Base-by-base conservation (phyloP, 768 basidiomycete genomes). In the Suillus occidentalis region DNA sequence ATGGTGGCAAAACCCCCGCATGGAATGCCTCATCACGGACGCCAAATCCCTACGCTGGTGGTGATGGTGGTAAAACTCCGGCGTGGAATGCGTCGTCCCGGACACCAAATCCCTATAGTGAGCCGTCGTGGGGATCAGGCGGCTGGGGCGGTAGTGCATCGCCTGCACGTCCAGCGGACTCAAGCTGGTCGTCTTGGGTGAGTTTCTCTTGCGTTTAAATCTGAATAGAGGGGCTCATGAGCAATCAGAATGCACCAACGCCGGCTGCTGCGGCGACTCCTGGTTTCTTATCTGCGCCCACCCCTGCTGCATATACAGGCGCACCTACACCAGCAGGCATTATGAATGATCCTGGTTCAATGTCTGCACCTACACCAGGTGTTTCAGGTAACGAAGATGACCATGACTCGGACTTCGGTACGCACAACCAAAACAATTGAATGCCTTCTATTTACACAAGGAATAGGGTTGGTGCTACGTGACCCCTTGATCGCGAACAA, bases 1-100 rank as follows among this genome's bases (percentile, higher is more conserved):
- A 84, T 52, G 83, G 88, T 20, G 82, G 87, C 40, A 81, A 83
- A 63, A 92, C 91, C 8, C 91, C 91, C 0, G 89, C 88, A 18
- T 89, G 88, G 84, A 84, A 81, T 66, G 83, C 83, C 9, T 78
- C 80, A 49, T 84, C 86, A 36, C 79, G 85, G 62, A 92, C 91
- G 3, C 90, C 91, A 5, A 92, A 91, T 73, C 89, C 90, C 1
- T 89, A 91, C 65, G 74, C 80, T 18, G 74, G 74, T 58, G 40
- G 16, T 18, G 75, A 72, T 34, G 80, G 82, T 40, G 79, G 84
- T 12, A 79, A 79, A 66, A 85, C 84, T 36, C 85, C 86, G 0
- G 84, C 83, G 25, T 87, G 83, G 86, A 79, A 77, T 63, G 75
- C 78, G 6, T 75, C 78, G 0, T 77, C 83, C 2, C 79, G 81